Conservation (phyloP, 306 rosid species). For the Betula pendula region DNA sequence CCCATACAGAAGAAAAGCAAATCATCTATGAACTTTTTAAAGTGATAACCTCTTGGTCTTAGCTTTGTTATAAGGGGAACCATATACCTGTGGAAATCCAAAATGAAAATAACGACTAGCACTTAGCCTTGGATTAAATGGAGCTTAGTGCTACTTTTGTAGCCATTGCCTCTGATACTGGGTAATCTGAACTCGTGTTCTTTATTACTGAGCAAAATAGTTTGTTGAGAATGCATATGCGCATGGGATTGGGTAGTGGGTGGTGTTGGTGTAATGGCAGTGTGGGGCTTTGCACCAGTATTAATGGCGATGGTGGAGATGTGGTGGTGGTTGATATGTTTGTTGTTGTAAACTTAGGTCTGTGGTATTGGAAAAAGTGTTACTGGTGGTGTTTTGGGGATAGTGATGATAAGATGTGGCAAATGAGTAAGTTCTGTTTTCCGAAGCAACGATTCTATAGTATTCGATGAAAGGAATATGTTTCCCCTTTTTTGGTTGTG, state of each 20-base stretch:
- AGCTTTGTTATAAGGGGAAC: constrained; percentile 1
- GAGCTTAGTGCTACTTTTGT: neutral
- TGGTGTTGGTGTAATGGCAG: neutral
- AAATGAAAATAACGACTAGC: neutral
- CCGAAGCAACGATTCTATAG: neutral
- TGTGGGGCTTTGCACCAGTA: neutral
- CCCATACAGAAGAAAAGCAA: constrained; percentile 9
- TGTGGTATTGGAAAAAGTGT: constrained; percentile 1
- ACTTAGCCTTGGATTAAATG: neutral
- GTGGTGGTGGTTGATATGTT: neutral
- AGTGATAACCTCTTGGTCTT: constrained; percentile 1
- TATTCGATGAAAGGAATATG: neutral
- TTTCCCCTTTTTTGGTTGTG: neutral
- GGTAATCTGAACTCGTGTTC: neutral
- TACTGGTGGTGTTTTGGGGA: constrained; percentile 4
- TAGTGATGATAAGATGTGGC: constrained; percentile 21
- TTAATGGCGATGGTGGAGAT: constrained; percentile 1
- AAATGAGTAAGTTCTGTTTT: neutral
- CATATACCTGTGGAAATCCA: neutral
- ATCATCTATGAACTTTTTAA: neutral
- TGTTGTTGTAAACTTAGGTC: neutral
- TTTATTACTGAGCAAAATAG: neutral
- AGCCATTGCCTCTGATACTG: neutral
- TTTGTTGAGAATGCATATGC: neutral
- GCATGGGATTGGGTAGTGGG: neutral